Conservation (phyloP, 352 stramenopile species). For the Globisporangium emineosum region DNA sequence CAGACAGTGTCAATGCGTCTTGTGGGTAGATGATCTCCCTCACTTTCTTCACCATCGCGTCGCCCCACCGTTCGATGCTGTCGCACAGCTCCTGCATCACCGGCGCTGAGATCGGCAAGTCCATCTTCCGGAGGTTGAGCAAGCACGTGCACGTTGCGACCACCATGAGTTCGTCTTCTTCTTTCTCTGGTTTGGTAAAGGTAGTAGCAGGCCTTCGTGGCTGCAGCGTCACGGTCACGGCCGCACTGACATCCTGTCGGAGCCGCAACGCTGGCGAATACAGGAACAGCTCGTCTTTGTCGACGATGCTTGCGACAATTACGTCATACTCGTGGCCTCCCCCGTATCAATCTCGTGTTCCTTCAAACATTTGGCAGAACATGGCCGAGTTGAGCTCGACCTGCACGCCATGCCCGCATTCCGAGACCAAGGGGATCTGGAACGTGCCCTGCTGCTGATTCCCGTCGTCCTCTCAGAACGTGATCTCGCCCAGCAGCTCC, state of each 20-base stretch:
- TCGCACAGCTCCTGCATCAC: constrained; percentile 8
- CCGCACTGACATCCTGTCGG: constrained; percentile 7
- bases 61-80: constrained; percentile 9
- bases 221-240: constrained; percentile 1
- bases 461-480: constrained; percentile 49
- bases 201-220: background rate
- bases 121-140: background rate
- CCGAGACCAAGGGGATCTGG: background rate
- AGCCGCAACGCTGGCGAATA: constrained; percentile 7
- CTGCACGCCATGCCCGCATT: background rate
- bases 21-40: constrained; percentile 5
- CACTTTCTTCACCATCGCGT: constrained; percentile 13
- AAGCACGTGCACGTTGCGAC: constrained; percentile 1
- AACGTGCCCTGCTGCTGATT: background rate
- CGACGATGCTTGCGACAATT: constrained; percentile 5
- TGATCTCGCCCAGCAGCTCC: constrained; percentile 42
- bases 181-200: background rate
- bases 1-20: too few relatives aligned
- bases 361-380: constrained; percentile 3
- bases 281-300: constrained; percentile 10
- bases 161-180: background rate
- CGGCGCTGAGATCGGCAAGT: background rate
- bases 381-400: constrained; percentile 9
- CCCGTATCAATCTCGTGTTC: background rate
- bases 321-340: background rate